Percentiles rank a stretch among this genome's conserved stretches.
Conservation (phyloP, 164 flowering plant genomes). For the Vitis cinerea region DNA sequence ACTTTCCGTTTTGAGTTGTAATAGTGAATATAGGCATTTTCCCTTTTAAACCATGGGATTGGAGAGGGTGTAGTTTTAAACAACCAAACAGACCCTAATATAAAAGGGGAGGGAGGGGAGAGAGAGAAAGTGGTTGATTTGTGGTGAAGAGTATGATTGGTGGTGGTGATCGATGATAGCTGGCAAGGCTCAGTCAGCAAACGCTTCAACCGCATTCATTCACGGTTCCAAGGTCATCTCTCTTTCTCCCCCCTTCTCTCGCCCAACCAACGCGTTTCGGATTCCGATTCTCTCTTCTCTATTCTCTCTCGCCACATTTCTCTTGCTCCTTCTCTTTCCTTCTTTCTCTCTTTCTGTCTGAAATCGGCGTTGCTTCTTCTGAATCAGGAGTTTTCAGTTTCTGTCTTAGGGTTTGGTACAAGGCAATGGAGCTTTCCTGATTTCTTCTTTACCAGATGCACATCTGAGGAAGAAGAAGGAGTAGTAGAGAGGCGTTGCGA, state of each 20-base stretch:
- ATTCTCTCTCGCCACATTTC: constrained; percentile 3
- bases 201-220: constrained; percentile 36
- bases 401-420: neutral
- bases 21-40: no score
- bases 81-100: no score
- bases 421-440: neutral
- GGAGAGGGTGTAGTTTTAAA: no score
- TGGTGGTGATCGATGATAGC: constrained; percentile 5
- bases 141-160: constrained; percentile 3
- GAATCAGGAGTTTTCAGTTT: neutral
- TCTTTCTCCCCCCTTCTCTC: neutral
- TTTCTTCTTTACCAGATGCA: neutral
- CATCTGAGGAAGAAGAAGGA: neutral
- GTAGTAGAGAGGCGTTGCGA: neutral
- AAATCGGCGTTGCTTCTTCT: neutral
- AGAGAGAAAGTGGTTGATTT: neutral
- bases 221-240: constrained; percentile 17
- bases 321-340: constrained; percentile 6
- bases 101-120: neutral
- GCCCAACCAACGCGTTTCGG: neutral
- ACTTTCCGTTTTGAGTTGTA: no score
- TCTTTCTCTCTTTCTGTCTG: constrained; percentile 6
- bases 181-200: constrained; percentile 34
- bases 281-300: neutral
- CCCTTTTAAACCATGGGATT: no score